These are phyloP conservation scores for Dryas alaskensis DNA, from an alignment of 306 rosid genomes.

Conservation along the genomic window DNA sequence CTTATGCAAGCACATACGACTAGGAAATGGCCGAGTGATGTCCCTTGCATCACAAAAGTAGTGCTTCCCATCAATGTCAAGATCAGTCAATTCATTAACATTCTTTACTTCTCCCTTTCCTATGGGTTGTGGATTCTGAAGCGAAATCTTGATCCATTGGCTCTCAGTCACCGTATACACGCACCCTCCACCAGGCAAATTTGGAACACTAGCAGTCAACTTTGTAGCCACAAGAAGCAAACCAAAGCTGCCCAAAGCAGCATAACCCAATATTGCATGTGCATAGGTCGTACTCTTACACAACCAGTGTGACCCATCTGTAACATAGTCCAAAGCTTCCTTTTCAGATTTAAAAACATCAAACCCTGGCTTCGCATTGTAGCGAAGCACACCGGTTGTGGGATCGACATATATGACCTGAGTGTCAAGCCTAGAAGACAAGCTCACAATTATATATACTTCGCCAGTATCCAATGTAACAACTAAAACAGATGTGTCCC, in stretches of 20 bases:
- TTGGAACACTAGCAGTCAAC: slow-evolving; percentile 53
- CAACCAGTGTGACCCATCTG: slow-evolving; percentile 57
- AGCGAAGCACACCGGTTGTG: slow-evolving; percentile 78
- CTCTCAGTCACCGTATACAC: slow-evolving; percentile 78
- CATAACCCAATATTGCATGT: slow-evolving; percentile 81
- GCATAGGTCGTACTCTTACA: slow-evolving; percentile 51
- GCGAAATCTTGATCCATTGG: slow-evolving; percentile 78
- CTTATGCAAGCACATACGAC: slow-evolving; percentile 43
- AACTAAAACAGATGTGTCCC: slow-evolving; percentile 68
- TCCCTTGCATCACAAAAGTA: slow-evolving; percentile 89
- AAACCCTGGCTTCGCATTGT: slow-evolving; percentile 49
- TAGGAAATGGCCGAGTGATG: slow-evolving; percentile 81
- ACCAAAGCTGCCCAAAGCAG: slow-evolving; percentile 67
- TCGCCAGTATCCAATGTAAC: slow-evolving; percentile 81
- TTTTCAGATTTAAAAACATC: slow-evolving; percentile 72
- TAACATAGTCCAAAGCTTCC: slow-evolving; percentile 61
- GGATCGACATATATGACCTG: slow-evolving; percentile 87
- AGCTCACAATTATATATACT: slow-evolving; percentile 59
- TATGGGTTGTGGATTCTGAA: slow-evolving; percentile 63
- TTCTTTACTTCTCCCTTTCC: slow-evolving; percentile 92
- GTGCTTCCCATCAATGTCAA: slow-evolving; percentile 88
- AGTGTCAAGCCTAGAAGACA: slow-evolving; percentile 59
- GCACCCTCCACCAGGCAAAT: slow-evolving; percentile 87
- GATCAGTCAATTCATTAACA: slow-evolving; percentile 66
- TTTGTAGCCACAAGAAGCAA: slow-evolving; percentile 83